Evolutionary conservation across 73 alveolate genomes (phyloP).

Genomic region (Chromera velia): DNA sequence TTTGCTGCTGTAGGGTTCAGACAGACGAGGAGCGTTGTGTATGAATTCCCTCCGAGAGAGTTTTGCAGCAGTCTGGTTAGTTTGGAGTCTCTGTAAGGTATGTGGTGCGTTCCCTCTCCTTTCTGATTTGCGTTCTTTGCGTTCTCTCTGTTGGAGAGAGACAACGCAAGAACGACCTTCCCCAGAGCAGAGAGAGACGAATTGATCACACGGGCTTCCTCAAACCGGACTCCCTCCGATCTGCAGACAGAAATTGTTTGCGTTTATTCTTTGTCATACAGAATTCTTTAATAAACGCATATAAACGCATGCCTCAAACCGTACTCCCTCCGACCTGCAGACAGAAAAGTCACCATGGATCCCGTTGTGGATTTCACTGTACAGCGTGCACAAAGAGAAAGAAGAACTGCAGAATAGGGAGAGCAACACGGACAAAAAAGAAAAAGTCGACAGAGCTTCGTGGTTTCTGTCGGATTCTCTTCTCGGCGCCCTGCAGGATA

Average conservation of each 20-base stretch:
- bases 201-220: slow-evolving; percentile 9
- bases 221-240: background rate
- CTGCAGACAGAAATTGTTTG: too few relatives aligned
- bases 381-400: too few relatives aligned
- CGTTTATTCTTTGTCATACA: too few relatives aligned
- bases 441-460: too few relatives aligned
- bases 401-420: too few relatives aligned
- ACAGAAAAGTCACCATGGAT: background rate
- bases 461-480: too few relatives aligned
- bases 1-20: background rate
- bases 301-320: slow-evolving; percentile 6
- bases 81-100: slow-evolving; percentile 9
- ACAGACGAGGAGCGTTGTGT: slow-evolving; percentile 2
- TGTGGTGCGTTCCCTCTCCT: too few relatives aligned
- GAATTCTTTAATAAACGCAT: too few relatives aligned
- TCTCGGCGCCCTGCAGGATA: too few relatives aligned
- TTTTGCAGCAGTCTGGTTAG: slow-evolving; percentile 1
- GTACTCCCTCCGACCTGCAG: background rate
- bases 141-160: background rate
- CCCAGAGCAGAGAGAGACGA: slow-evolving; percentile 5
- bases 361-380: background rate
- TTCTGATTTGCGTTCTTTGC: too few relatives aligned
- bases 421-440: too few relatives aligned
- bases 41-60: slow-evolving; percentile 7
- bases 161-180: background rate